Evolutionary conservation across 306 rosid species (phyloP), one percentile per base, ranked within the genome.

Genomic region (Casuarina cunninghamiana): DNA sequence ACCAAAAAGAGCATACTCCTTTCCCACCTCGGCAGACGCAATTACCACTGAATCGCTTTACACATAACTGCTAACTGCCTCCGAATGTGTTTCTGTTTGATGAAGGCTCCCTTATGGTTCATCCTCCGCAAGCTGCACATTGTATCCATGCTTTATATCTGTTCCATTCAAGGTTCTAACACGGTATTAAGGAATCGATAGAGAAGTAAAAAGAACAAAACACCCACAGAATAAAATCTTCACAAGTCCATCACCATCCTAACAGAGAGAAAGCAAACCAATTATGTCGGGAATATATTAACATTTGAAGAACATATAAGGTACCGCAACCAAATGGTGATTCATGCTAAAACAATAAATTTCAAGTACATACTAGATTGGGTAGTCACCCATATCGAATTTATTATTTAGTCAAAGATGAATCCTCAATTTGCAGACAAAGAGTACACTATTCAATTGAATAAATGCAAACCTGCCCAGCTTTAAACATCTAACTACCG

Each of bases 111-210:
- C 5, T 89, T 76, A 90, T 19, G 84, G 84, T 75, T 88, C 91
- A 55, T 93, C 91, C 82, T 87, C 97, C 51, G 82, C 86, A 77
- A 86, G 91, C 82, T 84, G 87, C 92, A 89, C 87, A 73, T 84
- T 80, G 87, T 86, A 89, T 86, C 85, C 93, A 78, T 81, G 96
- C 90, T 90, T 85, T 78, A 89, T 83, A 77, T 84, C 98, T 91
- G 93, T 66, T 78, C 58, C 81, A 87, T 78, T 72, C 82, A 86
- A 81, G 84, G 75, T 72, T 77, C 76, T 67, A 78, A 81, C 63
- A 73, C 54, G 67, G 45, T 76, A 69, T 68, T 79, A 46, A 78
- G 78, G 54, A 71, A 60, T 66, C 46, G 83, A 61, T 32, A 38
- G 35, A 53, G 10, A 41, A 11, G 55, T 5, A 50, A 42, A 61